Evolutionary conservation across 2,329 filamentous ascomycete species (phyloP), one percentile per base, ranked within the genome.

Genomic region (Xylaria digitata): DNA sequence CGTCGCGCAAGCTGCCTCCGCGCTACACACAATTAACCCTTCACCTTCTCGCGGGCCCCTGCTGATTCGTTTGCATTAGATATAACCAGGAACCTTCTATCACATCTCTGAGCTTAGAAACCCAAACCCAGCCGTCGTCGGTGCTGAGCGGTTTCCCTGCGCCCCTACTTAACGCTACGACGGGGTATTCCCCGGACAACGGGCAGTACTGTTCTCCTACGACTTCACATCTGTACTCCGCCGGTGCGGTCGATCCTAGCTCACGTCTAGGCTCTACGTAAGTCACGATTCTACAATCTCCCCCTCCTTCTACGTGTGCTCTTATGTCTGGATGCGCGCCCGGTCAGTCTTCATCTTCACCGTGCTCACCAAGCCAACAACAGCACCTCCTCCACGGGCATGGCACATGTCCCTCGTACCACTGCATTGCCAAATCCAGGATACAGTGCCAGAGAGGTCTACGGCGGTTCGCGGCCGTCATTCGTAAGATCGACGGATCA

Each of bases 341-440:
- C 46, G 0, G 19, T 42, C 54, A 45, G 68, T 60, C 64, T 60
- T 66, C 69, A 37, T 61, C 65, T 68, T 26, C 26, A 26, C 5
- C 26, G 26, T 74, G 76, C 79, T 83, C 74, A 83, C 78, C 70
- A 72, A 70, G 66, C 66, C 74, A 78, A 73, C 74, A 86, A 81
- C 79, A 85, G 78, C 77, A 81, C 80, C 64, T 80, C 85, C 62
- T 82, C 83, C 67, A 80, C 82, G 80, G 85, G 84, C 75, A 87
- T 88, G 85, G 83, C 85, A 81, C 84, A 87, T 83, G 81, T 81
- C 79, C 85, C 84, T 77, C 82, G 85, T 75, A 80, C 83, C 74
- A 78, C 83, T 77, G 78, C 83, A 73, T 77, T 87, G 76, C 85
- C 86, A 67, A 84, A 85, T 72, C 83, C 84, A 75, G 80, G 79